Percentiles rank a stretch among this genome's conserved stretches.
These are phyloP conservation scores for Ceratobasidium sp. DNA, from an alignment of 1,284 basidiomycete genomes.

Conservation along the genomic window DNA sequence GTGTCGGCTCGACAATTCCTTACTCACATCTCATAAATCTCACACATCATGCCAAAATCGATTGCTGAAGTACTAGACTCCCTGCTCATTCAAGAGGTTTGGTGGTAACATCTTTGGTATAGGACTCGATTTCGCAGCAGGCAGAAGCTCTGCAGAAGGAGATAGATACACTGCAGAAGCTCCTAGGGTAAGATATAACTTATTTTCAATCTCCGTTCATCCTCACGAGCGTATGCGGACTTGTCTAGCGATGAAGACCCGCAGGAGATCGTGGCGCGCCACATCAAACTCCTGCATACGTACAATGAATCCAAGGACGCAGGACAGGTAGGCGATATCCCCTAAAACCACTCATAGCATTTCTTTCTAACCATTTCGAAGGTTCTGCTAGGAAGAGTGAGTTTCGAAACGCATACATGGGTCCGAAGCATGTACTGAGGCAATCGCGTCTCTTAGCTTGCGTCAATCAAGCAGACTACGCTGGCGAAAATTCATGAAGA, in stretches of 20 bases:
- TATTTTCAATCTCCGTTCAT: too few relatives aligned
- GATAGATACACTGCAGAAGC: constrained; percentile 33
- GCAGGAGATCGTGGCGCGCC: constrained; percentile 70
- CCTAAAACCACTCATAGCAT: too few relatives aligned
- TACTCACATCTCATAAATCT: too few relatives aligned
- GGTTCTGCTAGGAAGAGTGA: constrained; percentile 69
- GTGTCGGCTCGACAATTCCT: too few relatives aligned
- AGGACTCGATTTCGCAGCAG: constrained; percentile 10
- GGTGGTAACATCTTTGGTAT: too few relatives aligned
- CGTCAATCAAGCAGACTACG: constrained; percentile 69
- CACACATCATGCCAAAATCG: too few relatives aligned
- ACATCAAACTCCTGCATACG: constrained; percentile 75
- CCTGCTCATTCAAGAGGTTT: too few relatives aligned
- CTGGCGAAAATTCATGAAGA: constrained; percentile 76
- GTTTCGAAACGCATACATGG: constrained; percentile 42
- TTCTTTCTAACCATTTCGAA: constrained; percentile 46
- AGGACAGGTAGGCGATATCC: constrained; percentile 64
- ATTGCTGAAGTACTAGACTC: too few relatives aligned
- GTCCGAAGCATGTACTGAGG: neutral
- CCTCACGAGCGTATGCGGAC: too few relatives aligned
- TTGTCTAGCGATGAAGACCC: constrained; percentile 60
- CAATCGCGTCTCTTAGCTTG: constrained; percentile 61
- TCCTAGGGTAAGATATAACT: constrained; percentile 4
- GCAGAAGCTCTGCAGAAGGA: constrained; percentile 19
- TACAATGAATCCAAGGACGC: constrained; percentile 87